A percentile compares a stretch with the other conserved stretches of the same genome.
Conservation (phyloP, 2,329 filamentous ascomycete genomes). For the Arthrinium phaeospermum region DNA sequence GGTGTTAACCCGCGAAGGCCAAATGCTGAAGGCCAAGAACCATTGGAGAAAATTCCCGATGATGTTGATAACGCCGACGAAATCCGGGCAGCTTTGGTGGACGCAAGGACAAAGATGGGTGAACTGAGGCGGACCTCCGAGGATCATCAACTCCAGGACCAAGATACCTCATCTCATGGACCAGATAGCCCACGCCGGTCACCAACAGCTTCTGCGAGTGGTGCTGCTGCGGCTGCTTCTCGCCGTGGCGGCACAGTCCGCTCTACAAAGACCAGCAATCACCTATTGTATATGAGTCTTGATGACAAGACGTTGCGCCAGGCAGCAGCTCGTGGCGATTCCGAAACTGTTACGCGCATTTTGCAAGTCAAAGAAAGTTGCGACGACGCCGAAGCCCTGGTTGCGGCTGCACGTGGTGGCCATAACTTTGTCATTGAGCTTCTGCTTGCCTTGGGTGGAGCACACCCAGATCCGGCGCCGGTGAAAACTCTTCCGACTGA, state of each 20-base stretch:
- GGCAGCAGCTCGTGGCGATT: slow-evolving; percentile 66
- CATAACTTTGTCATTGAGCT: slow-evolving; percentile 88
- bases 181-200: slow-evolving; percentile 65
- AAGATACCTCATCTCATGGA: slow-evolving; percentile 59
- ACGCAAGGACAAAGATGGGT: slow-evolving; percentile 60
- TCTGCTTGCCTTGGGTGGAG: slow-evolving; percentile 69
- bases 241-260: slow-evolving; percentile 61
- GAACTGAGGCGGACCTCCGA: slow-evolving; percentile 63
- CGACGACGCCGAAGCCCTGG: slow-evolving; percentile 83
- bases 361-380: slow-evolving; percentile 65
- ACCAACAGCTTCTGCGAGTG: slow-evolving; percentile 49
- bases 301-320: slow-evolving; percentile 66
- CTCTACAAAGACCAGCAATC: slow-evolving; percentile 68
- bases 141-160: slow-evolving; percentile 58
- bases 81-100: slow-evolving; percentile 73
- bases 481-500: slow-evolving; percentile 66
- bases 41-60: slow-evolving; percentile 79
- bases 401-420: slow-evolving; percentile 89
- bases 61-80: slow-evolving; percentile 80
- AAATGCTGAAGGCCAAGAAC: slow-evolving; percentile 91
- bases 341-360: slow-evolving; percentile 66
- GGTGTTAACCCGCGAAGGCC: slow-evolving; percentile 91
- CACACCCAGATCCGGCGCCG: slow-evolving; percentile 72
- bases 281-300: slow-evolving; percentile 66
- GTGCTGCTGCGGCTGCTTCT: slow-evolving; percentile 40